Base-by-base conservation (phyloP, 192 early-diverging fungal species). In the Phlyctochytrium planicorne region DNA sequence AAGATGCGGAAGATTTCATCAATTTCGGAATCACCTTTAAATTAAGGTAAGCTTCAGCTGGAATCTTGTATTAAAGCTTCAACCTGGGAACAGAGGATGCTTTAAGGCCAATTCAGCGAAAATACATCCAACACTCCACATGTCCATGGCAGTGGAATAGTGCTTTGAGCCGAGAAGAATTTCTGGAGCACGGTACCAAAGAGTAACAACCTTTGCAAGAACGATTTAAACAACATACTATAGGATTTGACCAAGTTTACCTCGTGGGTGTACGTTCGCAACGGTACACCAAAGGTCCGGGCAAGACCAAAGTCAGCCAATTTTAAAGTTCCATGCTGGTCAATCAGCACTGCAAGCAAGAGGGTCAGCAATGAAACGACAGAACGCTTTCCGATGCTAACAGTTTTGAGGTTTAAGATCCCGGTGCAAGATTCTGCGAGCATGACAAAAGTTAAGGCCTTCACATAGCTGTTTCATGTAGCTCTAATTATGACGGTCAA, bases 341-440 rank as follows among this genome's bases (percentile, higher is more conserved):
- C 94, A 75, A 99, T 95, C 33, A 99, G 84, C 75, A 98, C 74
- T 82, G 40, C n/a, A n/a, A n/a, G n/a, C n/a, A 17, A 55, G 27
- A 52, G 34, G 30, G 1, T 20, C 61, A 1, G 25, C 14, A 17
- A 53, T 12, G 0, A 65, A 0, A 23, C 53, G 30, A 40, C 16
- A 66, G 63, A 0, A 17, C 27, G 35, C 20, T 62, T 59, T n/a
- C 6, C n/a, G 0, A 32, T 29, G 55, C 63, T 30, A 59, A 78
- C 75, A 67, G 75, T 99, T 99, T 79, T 98, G 95, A n/a, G 95
- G 97, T 67, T 99, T 99, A 52, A 99, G 79, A 73, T 99, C 97
- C 17, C 97, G 88, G 77, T 99, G 97, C 30, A 99, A 76, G 60
- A 97, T 91, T n/a, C 97, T 85, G 66, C 87, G 88, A 34, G 87